phyloP scores from a whole-genome alignment of 345 rosid genomes.

The thale cress (Arabidopsis thaliana) region DNA sequence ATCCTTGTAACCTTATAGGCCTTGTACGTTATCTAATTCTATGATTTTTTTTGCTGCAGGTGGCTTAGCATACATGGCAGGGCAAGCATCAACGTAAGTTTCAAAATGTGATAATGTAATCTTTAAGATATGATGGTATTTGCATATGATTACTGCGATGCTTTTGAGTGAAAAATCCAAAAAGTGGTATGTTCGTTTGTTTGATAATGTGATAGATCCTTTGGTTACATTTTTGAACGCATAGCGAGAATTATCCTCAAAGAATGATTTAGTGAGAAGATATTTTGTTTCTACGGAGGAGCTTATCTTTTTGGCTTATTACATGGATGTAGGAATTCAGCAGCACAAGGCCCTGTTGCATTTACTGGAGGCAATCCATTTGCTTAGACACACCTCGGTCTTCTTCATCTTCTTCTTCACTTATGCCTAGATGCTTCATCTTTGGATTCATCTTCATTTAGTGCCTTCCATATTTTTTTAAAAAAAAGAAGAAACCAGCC shows the following conservation, averaged over 20 bases:
- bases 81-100: conserved; percentile 70
- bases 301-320: conserved; percentile 5
- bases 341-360: conserved; percentile 78
- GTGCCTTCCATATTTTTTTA: neutral
- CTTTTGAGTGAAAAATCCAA: neutral
- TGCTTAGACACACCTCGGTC: conserved; percentile 49
- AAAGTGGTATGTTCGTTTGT: conserved; percentile 15
- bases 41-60: conserved; percentile 53
- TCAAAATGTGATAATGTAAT: neutral
- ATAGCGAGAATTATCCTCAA: neutral
- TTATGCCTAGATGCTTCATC: conserved; percentile 14
- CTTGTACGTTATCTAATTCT: conserved; percentile 15
- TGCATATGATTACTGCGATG: conserved; percentile 4
- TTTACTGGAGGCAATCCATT: conserved; percentile 88
- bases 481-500: conserved; percentile 22
- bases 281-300: neutral
- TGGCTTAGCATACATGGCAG: conserved; percentile 69
- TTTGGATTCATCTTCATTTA: conserved; percentile 6
- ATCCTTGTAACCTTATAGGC: neutral
- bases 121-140: neutral
- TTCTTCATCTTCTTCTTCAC: conserved; percentile 16
- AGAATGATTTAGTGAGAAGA: neutral
- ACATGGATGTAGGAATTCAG: conserved; percentile 56
- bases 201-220: conserved; percentile 12
- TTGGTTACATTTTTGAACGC: neutral